phyloP scores from a whole-genome alignment of 495 filamentous ascomycete species.

The Aspergillus sclerotiicarbonarius region DNA sequence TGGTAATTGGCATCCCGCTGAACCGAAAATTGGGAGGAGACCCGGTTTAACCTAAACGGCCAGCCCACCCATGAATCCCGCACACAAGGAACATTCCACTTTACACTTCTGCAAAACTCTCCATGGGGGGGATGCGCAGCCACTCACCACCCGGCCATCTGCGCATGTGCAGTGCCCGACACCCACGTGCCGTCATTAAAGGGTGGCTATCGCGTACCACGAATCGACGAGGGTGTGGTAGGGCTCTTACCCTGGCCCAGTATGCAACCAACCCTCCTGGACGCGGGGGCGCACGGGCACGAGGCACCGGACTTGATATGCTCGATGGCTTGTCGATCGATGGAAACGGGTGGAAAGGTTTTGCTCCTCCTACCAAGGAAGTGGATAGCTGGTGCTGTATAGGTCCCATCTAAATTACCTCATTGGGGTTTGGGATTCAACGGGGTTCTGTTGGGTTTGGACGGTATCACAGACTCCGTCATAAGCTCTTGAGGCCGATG shows the following conservation, averaged over 20 bases:
- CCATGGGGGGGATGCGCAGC: neutral
- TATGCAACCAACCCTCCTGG: neutral
- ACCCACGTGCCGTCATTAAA: conserved; percentile 15
- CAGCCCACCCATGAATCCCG: neutral
- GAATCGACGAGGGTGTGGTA: neutral
- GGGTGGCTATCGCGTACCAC: conserved; percentile 17
- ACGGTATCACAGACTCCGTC: neutral
- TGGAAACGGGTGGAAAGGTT: conserved; percentile 11
- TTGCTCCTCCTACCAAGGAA: conserved; percentile 3
- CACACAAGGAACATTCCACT: neutral
- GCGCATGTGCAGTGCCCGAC: conserved; percentile 4
- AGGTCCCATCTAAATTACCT: neutral
- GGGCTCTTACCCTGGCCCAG: conserved; percentile 1
- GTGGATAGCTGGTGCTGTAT: neutral
- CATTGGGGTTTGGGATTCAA: neutral
- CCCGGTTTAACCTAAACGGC: neutral
- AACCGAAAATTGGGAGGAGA: neutral
- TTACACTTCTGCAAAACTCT: neutral
- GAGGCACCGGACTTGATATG: conserved; percentile 15
- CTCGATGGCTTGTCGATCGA: conserved; percentile 14
- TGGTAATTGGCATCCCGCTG: neutral
- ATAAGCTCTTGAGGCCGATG: neutral
- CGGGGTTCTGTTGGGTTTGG: neutral
- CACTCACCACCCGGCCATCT: neutral
- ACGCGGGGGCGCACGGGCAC: conserved; percentile 12